These are phyloP conservation scores for Notholithocarpus densiflorus DNA, from an alignment of 306 rosid species.

Conservation along the genomic window DNA sequence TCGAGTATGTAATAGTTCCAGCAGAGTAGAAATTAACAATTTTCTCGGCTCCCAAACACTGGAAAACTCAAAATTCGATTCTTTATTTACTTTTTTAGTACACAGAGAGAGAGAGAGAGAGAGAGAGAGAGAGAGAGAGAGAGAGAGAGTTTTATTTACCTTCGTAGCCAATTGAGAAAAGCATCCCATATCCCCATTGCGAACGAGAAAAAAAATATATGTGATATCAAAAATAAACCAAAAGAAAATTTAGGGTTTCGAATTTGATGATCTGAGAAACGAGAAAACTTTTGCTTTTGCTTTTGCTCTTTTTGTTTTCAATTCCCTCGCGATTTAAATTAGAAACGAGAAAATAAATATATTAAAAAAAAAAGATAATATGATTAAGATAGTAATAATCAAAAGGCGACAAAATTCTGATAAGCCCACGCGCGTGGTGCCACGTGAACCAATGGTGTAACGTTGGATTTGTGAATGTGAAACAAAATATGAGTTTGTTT, in stretches of 20 bases:
- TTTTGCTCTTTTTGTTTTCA: background rate
- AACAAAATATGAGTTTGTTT: background rate
- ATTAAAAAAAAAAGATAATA: too few species aligned
- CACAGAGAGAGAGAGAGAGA: background rate
- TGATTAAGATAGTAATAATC: background rate
- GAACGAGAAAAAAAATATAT: background rate
- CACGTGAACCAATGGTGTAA: background rate
- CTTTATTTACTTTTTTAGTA: background rate
- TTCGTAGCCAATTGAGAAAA: constrained; percentile 63
- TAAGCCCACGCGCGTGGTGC: background rate
- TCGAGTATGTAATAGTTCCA: background rate
- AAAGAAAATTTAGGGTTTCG: background rate
- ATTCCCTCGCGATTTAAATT: background rate
- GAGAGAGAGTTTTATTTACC: constrained; percentile 28
- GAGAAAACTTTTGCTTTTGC: background rate
- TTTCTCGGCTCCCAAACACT: background rate
- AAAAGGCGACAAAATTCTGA: constrained; percentile 1
- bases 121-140: background rate
- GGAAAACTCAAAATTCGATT: background rate
- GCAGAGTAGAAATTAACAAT: background rate
- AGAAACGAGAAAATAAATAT: background rate
- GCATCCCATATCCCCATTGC: constrained; percentile 62
- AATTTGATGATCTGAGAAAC: background rate
- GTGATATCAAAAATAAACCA: background rate
- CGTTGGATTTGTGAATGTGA: background rate